A percentile compares a stretch with the other conserved stretches of the same genome.
Conservation (phyloP, 176 grass and related monocot genomes). For the Triticum turgidum region DNA sequence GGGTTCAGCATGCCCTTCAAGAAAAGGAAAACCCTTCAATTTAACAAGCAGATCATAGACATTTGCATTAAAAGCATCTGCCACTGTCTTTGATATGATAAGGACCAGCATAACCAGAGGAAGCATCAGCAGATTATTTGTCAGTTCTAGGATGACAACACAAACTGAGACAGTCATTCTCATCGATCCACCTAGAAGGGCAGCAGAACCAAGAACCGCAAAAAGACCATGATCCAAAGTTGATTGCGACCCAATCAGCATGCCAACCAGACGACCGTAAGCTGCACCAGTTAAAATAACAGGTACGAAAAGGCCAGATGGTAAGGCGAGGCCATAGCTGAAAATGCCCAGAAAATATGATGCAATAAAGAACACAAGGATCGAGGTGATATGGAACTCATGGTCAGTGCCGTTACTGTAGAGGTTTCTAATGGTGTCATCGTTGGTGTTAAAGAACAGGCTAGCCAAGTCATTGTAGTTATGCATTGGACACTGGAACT, state of each 20-base stretch:
- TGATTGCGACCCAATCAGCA: slow-evolving; percentile 71
- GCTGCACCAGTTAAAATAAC: slow-evolving; percentile 92
- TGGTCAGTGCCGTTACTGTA: slow-evolving; percentile 73
- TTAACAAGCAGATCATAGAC: slow-evolving; percentile 86
- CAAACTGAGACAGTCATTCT: slow-evolving; percentile 95
- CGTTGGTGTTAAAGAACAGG: slow-evolving; percentile 92
- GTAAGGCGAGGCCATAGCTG: slow-evolving; percentile 86
- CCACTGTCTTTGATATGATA: slow-evolving; percentile 94
- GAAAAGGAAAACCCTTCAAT: slow-evolving; percentile 90
- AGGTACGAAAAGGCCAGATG: slow-evolving; percentile 87
- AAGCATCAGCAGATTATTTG: slow-evolving; percentile 86
- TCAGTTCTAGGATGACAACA: slow-evolving; percentile 81
- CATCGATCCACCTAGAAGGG: slow-evolving; percentile 92
- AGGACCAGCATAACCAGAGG: slow-evolving; percentile 90
- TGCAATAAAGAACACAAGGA: slow-evolving; percentile 72
- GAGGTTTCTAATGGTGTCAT: slow-evolving; percentile 91
- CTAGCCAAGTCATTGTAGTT: slow-evolving; percentile 96
- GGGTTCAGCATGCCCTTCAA: slow-evolving; percentile 90
- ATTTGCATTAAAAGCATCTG: slow-evolving; percentile 75
- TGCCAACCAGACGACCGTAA: slow-evolving; percentile 75
- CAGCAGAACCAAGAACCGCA: slow-evolving; percentile 86
- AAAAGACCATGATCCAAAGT: slow-evolving; percentile 84
- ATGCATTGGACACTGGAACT: slow-evolving; percentile 69
- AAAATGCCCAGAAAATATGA: slow-evolving; percentile 89
- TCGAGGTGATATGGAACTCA: slow-evolving; percentile 73